Percentiles rank a stretch among this genome's conserved stretches.
These are phyloP conservation scores for Orobanche coerulescens DNA, from an alignment of 257 asterid species.

Conservation along the genomic window DNA sequence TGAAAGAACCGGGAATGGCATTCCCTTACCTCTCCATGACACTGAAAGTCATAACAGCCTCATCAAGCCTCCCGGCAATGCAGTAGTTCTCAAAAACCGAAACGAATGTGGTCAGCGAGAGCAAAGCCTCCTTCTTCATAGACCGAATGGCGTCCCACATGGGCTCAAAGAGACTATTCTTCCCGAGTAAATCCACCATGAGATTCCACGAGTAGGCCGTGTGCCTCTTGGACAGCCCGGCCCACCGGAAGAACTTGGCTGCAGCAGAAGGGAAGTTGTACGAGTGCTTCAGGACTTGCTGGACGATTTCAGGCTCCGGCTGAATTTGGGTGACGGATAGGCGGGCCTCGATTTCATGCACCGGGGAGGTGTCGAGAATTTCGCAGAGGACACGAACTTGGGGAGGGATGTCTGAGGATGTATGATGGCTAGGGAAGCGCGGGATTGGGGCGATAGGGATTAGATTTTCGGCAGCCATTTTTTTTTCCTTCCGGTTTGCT, in stretches of 20 bases:
- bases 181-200: conserved; percentile 70
- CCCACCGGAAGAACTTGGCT: conserved; percentile 63
- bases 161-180: conserved; percentile 53
- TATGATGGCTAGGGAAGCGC: conserved; percentile 32
- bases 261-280: conserved; percentile 47
- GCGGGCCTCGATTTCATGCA: conserved; percentile 41
- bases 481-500: background rate
- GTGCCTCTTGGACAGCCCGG: conserved; percentile 40
- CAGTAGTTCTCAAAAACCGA: conserved; percentile 61
- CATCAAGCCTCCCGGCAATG: conserved; percentile 44
- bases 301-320: conserved; percentile 47
- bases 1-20: background rate
- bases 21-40: conserved; percentile 50
- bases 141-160: conserved; percentile 84
- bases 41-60: conserved; percentile 60
- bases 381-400: conserved; percentile 39
- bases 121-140: conserved; percentile 56
- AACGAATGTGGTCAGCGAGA: conserved; percentile 52
- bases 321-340: conserved; percentile 34
- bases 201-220: conserved; percentile 52
- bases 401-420: conserved; percentile 31
- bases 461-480: conserved; percentile 30
- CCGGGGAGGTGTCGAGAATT: conserved; percentile 36
- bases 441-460: conserved; percentile 7
- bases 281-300: conserved; percentile 45